phyloP scores from a whole-genome alignment of 176 grass and related monocot genomes.

The Cenchrus purpureus region DNA sequence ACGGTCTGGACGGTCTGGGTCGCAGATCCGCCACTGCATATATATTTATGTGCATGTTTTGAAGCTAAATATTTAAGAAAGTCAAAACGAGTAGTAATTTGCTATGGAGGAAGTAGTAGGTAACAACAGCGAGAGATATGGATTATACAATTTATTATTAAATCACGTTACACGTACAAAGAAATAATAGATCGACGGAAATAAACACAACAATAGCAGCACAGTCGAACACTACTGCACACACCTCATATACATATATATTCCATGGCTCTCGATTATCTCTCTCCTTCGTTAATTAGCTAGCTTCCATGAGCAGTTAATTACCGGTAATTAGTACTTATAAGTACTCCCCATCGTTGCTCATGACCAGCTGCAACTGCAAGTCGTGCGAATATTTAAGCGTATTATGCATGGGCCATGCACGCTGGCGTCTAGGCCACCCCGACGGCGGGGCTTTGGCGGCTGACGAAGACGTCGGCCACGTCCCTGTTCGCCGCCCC shows the following conservation, averaged over 20 bases:
- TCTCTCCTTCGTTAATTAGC: conserved; percentile 4
- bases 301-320: conserved; percentile 13
- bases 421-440: conserved; percentile 21
- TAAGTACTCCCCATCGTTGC: not conserved
- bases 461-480: conserved; percentile 13
- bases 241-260: not conserved
- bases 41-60: too few species aligned
- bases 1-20: too few species aligned
- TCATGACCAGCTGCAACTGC: not conserved
- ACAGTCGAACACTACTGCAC: not conserved
- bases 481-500: not conserved
- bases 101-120: too few species aligned
- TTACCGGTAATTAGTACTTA: conserved; percentile 8
- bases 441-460: conserved; percentile 6
- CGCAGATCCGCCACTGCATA: too few species aligned
- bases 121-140: not conserved
- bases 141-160: conserved; percentile 30
- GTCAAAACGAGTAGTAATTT: too few species aligned
- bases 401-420: too few species aligned
- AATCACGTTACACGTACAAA: not conserved
- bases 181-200: conserved; percentile 21
- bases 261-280: not conserved
- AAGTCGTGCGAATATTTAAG: conserved; percentile 8
- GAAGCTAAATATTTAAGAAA: too few species aligned
- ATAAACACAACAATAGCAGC: conserved; percentile 8